Base-by-base conservation (phyloP, 345 rosid genomes). In the Toxicodendron radicans region DNA sequence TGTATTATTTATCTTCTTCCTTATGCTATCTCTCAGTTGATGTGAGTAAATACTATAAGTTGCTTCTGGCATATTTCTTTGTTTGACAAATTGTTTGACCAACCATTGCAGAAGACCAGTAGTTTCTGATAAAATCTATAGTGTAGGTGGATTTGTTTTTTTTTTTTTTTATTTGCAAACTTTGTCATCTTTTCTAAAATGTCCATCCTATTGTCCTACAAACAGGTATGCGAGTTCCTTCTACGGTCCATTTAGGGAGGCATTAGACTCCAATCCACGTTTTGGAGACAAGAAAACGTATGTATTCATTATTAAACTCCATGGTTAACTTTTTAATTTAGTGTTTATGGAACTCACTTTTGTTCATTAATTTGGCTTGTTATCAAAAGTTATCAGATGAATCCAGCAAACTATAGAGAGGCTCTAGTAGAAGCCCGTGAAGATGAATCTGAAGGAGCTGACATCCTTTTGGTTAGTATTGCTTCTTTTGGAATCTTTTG, bases 391-490 rank as follows among this genome's bases (percentile, higher is more conserved):
- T 95, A 95, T 81, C 99, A 95, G 88, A 95, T 95, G 98, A 95
- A 93, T 72, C 98, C 97, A 57, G 94, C 99, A 10, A 95, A 95
- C 61, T 91, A 92, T 57, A 83, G 97, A 85, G 99, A 95, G 77
- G 96, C 99, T 46, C 80, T 95, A 78, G 80, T 93, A 18, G 99
- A 95, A 83, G 90, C 88, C 14, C 85, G 66, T 7, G 99, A 79
- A 82, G 99, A 95, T 64, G 99, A 92, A 71, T 81, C 93, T 74
- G 99, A 95, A 86, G 99, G 99, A 82, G 99, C 99, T 48, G 99
- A 93, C 75, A 93, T 95, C 75, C 98, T 95, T 57, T 80, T 95
- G 91, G 99, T 91, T 71, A 58, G 87, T 76, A 53, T 78, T 51
- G 2, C 62, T 45, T 56, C 64, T 67, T 51, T 33, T 66, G 32